Conservation (phyloP, 2,329 filamentous ascomycete species). For the Xylogone sp. region DNA sequence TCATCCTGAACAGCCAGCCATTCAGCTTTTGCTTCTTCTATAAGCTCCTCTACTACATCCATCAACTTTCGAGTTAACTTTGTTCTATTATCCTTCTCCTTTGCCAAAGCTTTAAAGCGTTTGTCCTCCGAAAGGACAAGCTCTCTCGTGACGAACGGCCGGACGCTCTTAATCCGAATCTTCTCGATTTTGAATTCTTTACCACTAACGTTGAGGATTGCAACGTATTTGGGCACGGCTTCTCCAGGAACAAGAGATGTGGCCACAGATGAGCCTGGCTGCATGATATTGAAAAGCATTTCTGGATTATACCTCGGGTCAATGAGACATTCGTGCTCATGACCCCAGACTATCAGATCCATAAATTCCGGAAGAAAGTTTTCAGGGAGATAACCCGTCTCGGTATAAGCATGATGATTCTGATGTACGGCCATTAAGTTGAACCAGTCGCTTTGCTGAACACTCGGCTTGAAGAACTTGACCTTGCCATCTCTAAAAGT, state of each 20-base stretch:
- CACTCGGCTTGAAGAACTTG: conserved; percentile 82
- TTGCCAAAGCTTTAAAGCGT: conserved; percentile 72
- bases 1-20: conserved; percentile 78
- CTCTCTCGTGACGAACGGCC: conserved; percentile 86
- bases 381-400: conserved; percentile 92
- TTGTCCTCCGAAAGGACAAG: conserved; percentile 73
- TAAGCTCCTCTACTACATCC: conserved; percentile 78
- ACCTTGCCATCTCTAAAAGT: conserved; percentile 93
- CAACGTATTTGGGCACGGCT: conserved; percentile 85
- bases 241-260: conserved; percentile 90
- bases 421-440: conserved; percentile 94
- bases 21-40: conserved; percentile 74
- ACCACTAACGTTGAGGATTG: conserved; percentile 79
- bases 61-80: conserved; percentile 76
- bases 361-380: conserved; percentile 89
- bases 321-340: conserved; percentile 95
- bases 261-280: conserved; percentile 92
- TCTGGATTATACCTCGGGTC: conserved; percentile 80
- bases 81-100: conserved; percentile 76
- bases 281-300: conserved; percentile 92
- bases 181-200: conserved; percentile 77
- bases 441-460: conserved; percentile 88
- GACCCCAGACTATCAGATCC: conserved; percentile 91
- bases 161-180: conserved; percentile 79
- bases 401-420: conserved; percentile 88